These are phyloP conservation scores for Beauveria pseudobassiana DNA, from an alignment of 2,329 filamentous ascomycete genomes.

Conservation along the genomic window DNA sequence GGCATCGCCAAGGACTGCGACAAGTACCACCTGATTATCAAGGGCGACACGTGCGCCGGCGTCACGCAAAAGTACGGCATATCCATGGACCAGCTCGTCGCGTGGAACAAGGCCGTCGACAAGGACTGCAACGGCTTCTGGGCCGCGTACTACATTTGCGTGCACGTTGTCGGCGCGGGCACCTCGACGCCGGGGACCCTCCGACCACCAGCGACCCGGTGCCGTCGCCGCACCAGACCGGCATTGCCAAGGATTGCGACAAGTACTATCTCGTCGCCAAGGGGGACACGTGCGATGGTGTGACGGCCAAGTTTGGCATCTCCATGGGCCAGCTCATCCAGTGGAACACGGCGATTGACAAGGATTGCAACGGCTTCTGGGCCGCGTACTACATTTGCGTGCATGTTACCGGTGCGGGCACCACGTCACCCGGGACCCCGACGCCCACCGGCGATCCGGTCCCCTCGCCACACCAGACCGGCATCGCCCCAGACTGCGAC, in stretches of 20 bases:
- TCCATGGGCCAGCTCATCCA: neutral
- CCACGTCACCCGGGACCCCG: neutral
- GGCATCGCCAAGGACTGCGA: constrained; percentile 12
- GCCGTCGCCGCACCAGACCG: constrained; percentile 4
- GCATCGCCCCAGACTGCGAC: constrained; percentile 7
- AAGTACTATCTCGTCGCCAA: neutral
- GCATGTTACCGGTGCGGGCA: neutral
- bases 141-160: neutral
- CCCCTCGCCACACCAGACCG: constrained; percentile 4
- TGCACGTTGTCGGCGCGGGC: neutral
- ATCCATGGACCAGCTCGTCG: constrained; percentile 4
- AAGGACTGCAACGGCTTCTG: constrained; percentile 2
- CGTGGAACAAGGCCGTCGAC: constrained; percentile 10
- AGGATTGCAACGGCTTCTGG: constrained; percentile 1
- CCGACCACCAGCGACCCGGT: neutral
- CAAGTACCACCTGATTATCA: constrained; percentile 6
- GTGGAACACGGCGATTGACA: constrained; percentile 9
- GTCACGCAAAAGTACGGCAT: constrained; percentile 8
- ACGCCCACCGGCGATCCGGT: neutral
- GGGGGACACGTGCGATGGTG: constrained; percentile 2
- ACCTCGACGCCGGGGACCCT: neutral
- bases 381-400: neutral
- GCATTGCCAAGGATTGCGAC: constrained; percentile 7
- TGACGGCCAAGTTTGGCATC: constrained; percentile 5
- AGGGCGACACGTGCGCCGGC: constrained; percentile 5